Base-by-base conservation (phyloP, 352 stramenopile species). In the Pythium angustatum region DNA sequence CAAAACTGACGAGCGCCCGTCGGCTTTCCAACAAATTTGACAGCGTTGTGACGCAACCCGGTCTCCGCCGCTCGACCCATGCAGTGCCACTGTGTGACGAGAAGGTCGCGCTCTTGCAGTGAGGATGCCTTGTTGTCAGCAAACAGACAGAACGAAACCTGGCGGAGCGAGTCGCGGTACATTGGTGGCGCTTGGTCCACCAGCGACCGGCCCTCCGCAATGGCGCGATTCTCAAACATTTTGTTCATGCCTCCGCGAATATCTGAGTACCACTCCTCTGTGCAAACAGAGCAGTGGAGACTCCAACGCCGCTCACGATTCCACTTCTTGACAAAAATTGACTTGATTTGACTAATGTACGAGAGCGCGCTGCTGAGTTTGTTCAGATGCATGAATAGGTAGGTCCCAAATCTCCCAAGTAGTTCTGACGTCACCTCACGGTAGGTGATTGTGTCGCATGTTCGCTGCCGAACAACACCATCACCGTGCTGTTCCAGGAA, bases 81-180 rank as follows among this genome's bases (percentile, higher is more conserved):
- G 21, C 50, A 57, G 10, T 57, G 50, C 50, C 50, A 57, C 24
- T 57, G 50, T 9, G 50, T 43, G 7, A 44, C 50, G 10, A 57
- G 31, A 8, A 57, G 50, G 21, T 57, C 50, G 43, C 50, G 50
- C 15, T 57, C 50, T 8, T 57, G 50, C 14, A 44, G 43, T 21
- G 50, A 8, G 14, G 50, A 26, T 7, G 28, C 50, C 19, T 8
- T 44, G 50, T 57, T 43, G 27, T 57, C 30, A 40, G 10, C n/a
- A n/a, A n/a, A n/a, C n/a, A n/a, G n/a, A n/a, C n/a, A 30, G 50
- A 57, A 57, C 19, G 28, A 21, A 43, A 9, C 21, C 43, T 15
- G 28, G 11, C 12, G n/a, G 15, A 57, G 31, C 27, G 50, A 57
- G 10, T 57, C 28, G 14, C 50, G 50, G n/a, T 57, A 57, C 27